phyloP scores from a whole-genome alignment of 257 asterid species.

The Salvia splendens region DNA sequence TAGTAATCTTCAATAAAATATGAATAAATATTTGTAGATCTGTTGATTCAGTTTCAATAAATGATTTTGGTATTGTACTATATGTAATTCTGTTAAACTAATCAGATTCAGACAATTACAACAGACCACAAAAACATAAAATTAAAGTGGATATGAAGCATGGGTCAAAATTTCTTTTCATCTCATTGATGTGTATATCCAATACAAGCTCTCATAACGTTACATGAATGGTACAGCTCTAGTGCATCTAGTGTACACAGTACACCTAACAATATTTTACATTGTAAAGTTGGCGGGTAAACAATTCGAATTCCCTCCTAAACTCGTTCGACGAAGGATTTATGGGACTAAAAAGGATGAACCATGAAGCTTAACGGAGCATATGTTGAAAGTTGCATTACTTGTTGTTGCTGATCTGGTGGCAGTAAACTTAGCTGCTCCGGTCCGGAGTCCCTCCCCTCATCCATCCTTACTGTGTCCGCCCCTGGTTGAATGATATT shows the following conservation, averaged over 20 bases:
- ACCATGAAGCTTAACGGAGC: constrained; percentile 71
- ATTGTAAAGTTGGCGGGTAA: constrained; percentile 24
- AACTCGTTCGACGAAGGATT: constrained; percentile 14
- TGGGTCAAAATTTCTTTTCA: constrained; percentile 36
- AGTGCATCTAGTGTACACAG: constrained; percentile 4
- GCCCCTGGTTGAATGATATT: no score
- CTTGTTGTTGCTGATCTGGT: constrained; percentile 84
- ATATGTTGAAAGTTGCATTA: constrained; percentile 85
- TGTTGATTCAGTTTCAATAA: no score
- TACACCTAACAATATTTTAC: constrained; percentile 29
- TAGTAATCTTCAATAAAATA: no score
- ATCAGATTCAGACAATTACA: not conserved
- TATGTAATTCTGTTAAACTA: no score
- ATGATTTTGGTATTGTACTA: no score
- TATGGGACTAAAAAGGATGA: not conserved
- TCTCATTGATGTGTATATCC: constrained; percentile 14
- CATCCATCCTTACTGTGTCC: no score
- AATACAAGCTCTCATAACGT: constrained; percentile 21
- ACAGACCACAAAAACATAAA: not conserved
- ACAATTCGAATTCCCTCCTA: constrained; percentile 24
- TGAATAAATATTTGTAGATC: no score
- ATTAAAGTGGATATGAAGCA: not conserved
- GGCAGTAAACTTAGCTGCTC: constrained; percentile 80
- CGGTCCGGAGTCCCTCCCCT: no score
- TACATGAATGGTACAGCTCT: constrained; percentile 31